These are phyloP conservation scores for Eucalyptus camaldulensis DNA, from an alignment of 345 rosid species.

Conservation along the genomic window DNA sequence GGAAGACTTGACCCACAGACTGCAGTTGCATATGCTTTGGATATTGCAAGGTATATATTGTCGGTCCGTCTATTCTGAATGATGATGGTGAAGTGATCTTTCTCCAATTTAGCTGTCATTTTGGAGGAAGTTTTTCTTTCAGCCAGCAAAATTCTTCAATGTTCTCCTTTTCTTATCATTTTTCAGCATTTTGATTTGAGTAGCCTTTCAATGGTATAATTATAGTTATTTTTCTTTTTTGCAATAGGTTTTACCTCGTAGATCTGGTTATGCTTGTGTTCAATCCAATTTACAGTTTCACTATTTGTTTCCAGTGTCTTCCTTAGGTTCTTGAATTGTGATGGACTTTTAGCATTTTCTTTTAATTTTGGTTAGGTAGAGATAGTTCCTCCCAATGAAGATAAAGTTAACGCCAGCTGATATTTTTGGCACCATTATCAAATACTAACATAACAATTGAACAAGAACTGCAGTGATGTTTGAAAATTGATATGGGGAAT, in stretches of 20 bases:
- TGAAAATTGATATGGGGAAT: background rate
- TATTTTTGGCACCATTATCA: background rate
- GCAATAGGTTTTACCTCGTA: background rate
- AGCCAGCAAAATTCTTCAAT: background rate
- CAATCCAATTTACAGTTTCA: background rate
- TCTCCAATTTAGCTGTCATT: background rate
- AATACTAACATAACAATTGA: background rate
- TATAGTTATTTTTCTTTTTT: background rate
- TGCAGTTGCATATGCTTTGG: constrained; percentile 45
- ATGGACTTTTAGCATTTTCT: background rate
- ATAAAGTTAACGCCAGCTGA: background rate
- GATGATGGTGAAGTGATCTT: background rate
- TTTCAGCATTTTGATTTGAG: background rate
- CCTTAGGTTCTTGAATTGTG: background rate
- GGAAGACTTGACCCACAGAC: constrained; percentile 38
- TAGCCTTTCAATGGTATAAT: background rate
- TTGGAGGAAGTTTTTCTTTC: background rate
- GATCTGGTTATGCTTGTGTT: background rate
- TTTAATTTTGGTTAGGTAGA: background rate
- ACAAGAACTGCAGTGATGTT: background rate
- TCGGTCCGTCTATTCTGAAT: background rate
- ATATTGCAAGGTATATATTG: constrained; percentile 43
- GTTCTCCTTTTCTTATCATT: background rate
- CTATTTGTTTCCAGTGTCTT: background rate
- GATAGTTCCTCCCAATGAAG: background rate